Base-by-base conservation (phyloP, 2,329 filamentous ascomycete genomes). In the Scytalidium lignicola region DNA sequence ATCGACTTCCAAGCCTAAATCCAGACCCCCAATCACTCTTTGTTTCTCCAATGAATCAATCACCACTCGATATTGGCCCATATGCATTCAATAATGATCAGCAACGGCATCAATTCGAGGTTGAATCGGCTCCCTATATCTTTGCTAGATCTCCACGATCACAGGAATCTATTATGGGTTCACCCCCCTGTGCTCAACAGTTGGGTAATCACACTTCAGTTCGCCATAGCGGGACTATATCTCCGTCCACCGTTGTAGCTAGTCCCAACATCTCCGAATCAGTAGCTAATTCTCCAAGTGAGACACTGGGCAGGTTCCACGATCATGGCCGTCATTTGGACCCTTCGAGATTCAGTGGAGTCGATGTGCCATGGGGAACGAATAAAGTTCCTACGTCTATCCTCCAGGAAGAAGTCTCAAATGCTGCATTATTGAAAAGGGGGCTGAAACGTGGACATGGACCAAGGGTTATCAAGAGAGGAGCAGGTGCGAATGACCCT, bases 401-500 rank as follows among this genome's bases (percentile, higher is more conserved):
- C 3, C 41, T 17, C 12, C 43, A 18, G 7, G 43, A 44, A 1
- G 43, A 47, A 2, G 50, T 61, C 7, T 54, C 56, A 2, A 57
- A 62, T 40, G 60, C 58, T 17, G 45, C 52, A 18, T 49, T 62
- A 4, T 18, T 52, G n/a, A 64, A 64, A 53, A 55, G 58, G 22
- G 53, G 53, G 15, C 42, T 63, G 2, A 49, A 43, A 2, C 53
- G 55, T n/a, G 51, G 48, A 7, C 44, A 50, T 0, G 46, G 44
- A 13, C 50, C 52, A 3, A 52, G 50, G 22, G 47, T 60, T 21
- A 52, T 51, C 44, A 59, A 58, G 48, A 51, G 62, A 26, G 59
- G 53, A 26, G 58, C 56, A 29, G 63, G 62, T 8, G 61, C 57
- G 1, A 64, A 56, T 19, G 62, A 65, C 26, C 63, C 63, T 0